Evolutionary conservation across 1,284 basidiomycete species (phyloP), one percentile per base, ranked within the genome.

Genomic region (Leucoagaricus sp.): DNA sequence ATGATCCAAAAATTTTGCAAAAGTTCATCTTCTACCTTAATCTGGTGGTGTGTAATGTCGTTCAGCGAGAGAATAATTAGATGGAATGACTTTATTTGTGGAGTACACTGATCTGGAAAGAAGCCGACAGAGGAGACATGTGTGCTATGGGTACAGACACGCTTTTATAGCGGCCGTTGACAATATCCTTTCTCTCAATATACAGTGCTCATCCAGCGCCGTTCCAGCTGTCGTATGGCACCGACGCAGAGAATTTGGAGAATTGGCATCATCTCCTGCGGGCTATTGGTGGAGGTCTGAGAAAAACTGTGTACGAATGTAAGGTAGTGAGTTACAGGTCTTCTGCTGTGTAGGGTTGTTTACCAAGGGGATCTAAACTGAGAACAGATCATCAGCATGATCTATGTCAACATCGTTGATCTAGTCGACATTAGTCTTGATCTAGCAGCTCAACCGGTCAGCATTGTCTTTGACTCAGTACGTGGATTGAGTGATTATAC

Each of bases 391-490:
- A 15, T 47, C 13, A 21, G 19, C 6, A 9, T 4, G 5, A 48
- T 52, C 23, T 17, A 53, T 33, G 72, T 78, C 55, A 76, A 78
- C 49, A 60, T 75, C 3, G 65, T 73, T 17, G 75, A 77, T 55
- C 64, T 78, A 29, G 60, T 76, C 12, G 66, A 74, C 25, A 52
- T 40, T 15, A 47, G 44, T 25, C 41, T 57, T 0, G 47, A 33
- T 1, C 15, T 57, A 0, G 44, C 31, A 2, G 49, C 31, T 19
- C 28, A 17, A 3, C 23, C 40, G 34, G 65, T 73, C 19, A 48
- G 17, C 1, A 4, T 21, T 5, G 53, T 60, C 17, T 75, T 75
- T 53, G 15, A 41, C 1, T 65, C 68, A 3, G 71, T 68, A 25
- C 26, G 57, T 0, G 64, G 63, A 10, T 67, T 79, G 4, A 68